These are phyloP conservation scores for Castanea sativa DNA, from an alignment of 306 rosid genomes.

Conservation along the genomic window DNA sequence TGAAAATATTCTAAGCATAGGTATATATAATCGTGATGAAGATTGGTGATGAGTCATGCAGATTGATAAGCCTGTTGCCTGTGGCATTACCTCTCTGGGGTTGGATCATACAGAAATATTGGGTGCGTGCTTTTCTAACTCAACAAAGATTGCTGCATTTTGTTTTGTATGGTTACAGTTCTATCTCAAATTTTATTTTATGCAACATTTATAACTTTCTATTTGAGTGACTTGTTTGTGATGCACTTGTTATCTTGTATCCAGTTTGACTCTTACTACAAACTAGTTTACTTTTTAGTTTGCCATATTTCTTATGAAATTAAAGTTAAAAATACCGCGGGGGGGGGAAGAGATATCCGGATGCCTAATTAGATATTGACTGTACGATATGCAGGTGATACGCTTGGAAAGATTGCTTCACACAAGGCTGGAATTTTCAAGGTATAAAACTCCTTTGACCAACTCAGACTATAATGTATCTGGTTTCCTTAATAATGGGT, in stretches of 20 bases:
- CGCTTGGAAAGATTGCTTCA: slow-evolving; percentile 60
- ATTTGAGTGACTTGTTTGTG: not conserved
- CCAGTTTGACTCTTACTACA: slow-evolving; percentile 9
- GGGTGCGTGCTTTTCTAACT: slow-evolving; percentile 40
- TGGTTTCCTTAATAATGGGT: slow-evolving; percentile 21
- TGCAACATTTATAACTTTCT: not conserved
- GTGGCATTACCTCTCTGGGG: slow-evolving; percentile 81
- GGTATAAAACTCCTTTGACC: slow-evolving; percentile 40
- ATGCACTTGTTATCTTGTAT: slow-evolving; percentile 9
- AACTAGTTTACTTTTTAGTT: not conserved
- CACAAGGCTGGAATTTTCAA: slow-evolving; percentile 82
- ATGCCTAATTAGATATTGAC: not conserved
- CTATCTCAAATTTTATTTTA: not conserved
- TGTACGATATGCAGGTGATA: slow-evolving; percentile 45
- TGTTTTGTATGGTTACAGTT: slow-evolving; percentile 16
- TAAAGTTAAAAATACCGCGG: not conserved
- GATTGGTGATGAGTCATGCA: slow-evolving; percentile 35
- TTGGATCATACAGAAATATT: slow-evolving; percentile 68
- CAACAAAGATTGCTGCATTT: slow-evolving; percentile 7
- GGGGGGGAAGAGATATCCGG: not conserved
- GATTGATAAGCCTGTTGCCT: slow-evolving; percentile 65
- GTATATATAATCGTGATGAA: slow-evolving; percentile 9
- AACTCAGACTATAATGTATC: slow-evolving; percentile 26
- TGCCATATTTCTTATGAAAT: not conserved
- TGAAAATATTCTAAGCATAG: not conserved